phyloP scores from a whole-genome alignment of 1,284 basidiomycete species.

The Phenoliferia sp. region DNA sequence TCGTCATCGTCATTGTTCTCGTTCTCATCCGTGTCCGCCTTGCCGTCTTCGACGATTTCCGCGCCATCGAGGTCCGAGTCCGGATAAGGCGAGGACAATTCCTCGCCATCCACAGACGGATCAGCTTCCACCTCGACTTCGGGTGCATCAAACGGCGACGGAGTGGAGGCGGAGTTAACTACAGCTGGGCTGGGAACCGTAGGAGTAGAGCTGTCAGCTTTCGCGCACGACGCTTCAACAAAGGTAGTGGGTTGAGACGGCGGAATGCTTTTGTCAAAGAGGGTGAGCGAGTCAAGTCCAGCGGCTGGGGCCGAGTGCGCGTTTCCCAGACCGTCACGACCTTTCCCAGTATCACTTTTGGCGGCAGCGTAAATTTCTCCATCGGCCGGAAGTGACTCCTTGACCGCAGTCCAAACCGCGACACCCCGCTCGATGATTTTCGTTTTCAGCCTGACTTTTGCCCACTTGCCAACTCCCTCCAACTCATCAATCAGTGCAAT shows the following conservation, averaged over 20 bases:
- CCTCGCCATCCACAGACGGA: not conserved
- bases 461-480: slow-evolving; percentile 11
- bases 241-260: not conserved
- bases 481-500: slow-evolving; percentile 7
- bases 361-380: not conserved
- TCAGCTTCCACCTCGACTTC: not conserved
- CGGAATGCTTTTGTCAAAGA: not conserved
- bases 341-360: not conserved
- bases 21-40: not conserved
- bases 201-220: not conserved
- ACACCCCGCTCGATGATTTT: not conserved
- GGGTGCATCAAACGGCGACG: not conserved
- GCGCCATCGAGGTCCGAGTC: not conserved
- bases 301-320: not conserved
- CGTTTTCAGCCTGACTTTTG: slow-evolving; percentile 6
- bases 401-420: not conserved
- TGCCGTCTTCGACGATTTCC: not conserved
- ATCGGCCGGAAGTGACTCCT: not conserved
- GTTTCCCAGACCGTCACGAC: not conserved
- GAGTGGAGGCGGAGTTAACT: not conserved
- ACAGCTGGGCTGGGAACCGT: not conserved
- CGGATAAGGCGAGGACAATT: not conserved
- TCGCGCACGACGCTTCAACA: not conserved
- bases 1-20: not conserved
- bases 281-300: not conserved